phyloP scores from a whole-genome alignment of 768 basidiomycete species.

The Psilocybe azurescens region DNA sequence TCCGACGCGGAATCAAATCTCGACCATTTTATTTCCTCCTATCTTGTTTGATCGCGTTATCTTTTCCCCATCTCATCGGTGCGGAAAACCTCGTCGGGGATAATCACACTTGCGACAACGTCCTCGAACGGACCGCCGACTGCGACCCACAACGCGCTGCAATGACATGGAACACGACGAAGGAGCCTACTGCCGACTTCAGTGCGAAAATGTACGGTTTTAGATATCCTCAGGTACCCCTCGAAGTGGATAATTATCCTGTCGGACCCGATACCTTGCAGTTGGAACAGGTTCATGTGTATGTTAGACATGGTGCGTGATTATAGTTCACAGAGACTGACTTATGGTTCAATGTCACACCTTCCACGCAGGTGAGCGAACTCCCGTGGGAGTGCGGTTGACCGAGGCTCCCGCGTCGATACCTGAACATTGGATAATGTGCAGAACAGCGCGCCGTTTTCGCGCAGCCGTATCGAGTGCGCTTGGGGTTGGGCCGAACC shows the following conservation, averaged over 20 bases:
- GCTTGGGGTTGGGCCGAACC: conserved; percentile 1
- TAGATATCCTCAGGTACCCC: conserved; percentile 45
- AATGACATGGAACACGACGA: conserved; percentile 9
- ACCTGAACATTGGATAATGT: conserved; percentile 73
- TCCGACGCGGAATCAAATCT: neutral
- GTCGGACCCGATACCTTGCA: conserved; percentile 56
- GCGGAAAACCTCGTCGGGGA: neutral
- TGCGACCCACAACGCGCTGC: neutral
- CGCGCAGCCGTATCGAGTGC: conserved; percentile 45
- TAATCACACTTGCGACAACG: neutral
- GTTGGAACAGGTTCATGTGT: conserved; percentile 77
- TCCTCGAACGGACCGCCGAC: too few species aligned
- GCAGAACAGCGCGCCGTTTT: conserved; percentile 58
- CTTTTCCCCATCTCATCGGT: neutral
- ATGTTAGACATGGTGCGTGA: conserved; percentile 72
- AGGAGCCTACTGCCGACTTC: conserved; percentile 2
- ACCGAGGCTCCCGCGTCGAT: conserved; percentile 65
- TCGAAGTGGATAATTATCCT: conserved; percentile 69
- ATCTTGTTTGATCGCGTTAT: neutral
- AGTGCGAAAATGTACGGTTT: conserved; percentile 22
- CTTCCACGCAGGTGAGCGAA: conserved; percentile 63
- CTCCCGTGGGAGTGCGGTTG: conserved; percentile 76
- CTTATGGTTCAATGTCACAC: neutral
- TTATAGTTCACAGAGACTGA: neutral
- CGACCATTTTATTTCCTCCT: neutral